phyloP scores from a whole-genome alignment of 345 rosid genomes.

The Hibiscus mutabilis region DNA sequence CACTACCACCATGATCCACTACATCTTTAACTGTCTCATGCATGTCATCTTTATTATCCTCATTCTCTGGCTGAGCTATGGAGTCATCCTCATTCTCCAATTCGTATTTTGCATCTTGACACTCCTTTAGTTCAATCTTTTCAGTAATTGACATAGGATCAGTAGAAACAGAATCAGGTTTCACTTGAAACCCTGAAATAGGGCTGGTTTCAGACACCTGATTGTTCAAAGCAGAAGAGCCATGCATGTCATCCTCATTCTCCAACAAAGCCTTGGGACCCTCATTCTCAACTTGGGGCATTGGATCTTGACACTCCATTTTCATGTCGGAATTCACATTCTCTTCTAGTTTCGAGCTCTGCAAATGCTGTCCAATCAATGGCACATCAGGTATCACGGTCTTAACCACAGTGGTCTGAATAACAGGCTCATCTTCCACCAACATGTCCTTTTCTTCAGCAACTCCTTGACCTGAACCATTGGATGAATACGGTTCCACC shows the following conservation, averaged over 20 bases:
- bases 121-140: constrained; percentile 74
- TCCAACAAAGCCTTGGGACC: constrained; percentile 12
- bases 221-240: constrained; percentile 51
- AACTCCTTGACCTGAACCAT: too few relatives aligned
- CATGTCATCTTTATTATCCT: constrained; percentile 20
- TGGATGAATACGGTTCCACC: too few relatives aligned
- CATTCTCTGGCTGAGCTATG: constrained; percentile 19
- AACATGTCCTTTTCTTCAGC: constrained; percentile 5
- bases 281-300: constrained; percentile 22
- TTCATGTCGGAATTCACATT: not conserved
- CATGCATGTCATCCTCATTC: constrained; percentile 3
- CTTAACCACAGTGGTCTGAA: constrained; percentile 15
- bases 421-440: constrained; percentile 22
- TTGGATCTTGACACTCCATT: constrained; percentile 1
- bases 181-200: constrained; percentile 40
- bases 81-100: not conserved
- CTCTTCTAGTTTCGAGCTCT: not conserved
- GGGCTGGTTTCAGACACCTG: constrained; percentile 99
- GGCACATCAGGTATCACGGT: constrained; percentile 27
- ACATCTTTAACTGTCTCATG: not conserved
- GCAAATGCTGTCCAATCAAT: constrained; percentile 27
- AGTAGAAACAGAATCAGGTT: too few relatives aligned
- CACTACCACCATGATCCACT: not conserved
- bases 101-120: too few relatives aligned
- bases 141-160: constrained; percentile 37